Conservation (phyloP, 306 rosid genomes). For the Prinsepia uniflora region DNA sequence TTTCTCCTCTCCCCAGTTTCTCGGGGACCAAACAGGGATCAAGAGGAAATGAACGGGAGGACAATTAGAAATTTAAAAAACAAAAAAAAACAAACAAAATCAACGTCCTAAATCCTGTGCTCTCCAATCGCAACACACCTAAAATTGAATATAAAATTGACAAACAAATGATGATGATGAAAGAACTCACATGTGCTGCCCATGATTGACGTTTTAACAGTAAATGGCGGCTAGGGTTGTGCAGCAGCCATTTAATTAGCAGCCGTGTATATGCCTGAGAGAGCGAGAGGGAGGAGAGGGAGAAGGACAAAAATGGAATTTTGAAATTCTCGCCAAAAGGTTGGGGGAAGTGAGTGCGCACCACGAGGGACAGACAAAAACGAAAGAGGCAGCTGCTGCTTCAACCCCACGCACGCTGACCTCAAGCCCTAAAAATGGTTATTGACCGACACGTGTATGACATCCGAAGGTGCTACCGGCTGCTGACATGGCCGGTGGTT, state of each 20-base stretch:
- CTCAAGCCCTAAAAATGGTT: constrained; percentile 23
- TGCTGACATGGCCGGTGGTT: constrained; percentile 23
- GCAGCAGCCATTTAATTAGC: constrained; percentile 42
- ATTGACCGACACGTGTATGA: constrained; percentile 50
- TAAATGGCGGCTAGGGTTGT: constrained; percentile 67
- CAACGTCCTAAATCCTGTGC: neutral
- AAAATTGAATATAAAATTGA: neutral
- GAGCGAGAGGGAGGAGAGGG: constrained; percentile 18
- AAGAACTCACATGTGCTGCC: constrained; percentile 37
- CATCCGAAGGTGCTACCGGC: neutral
- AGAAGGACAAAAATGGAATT: constrained; percentile 21
- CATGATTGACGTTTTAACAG: constrained; percentile 14
- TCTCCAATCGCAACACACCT: neutral
- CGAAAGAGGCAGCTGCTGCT: constrained; percentile 21
- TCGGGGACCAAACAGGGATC: constrained; percentile 18
- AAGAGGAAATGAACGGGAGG: neutral
- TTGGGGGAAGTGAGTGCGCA: constrained; percentile 27
- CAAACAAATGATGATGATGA: neutral
- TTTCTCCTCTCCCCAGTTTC: neutral
- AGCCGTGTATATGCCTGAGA: neutral
- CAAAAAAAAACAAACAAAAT: neutral
- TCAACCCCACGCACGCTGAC: constrained; percentile 40
- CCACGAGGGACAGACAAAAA: constrained; percentile 13
- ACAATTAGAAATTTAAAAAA: constrained; percentile 8
- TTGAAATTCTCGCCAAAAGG: constrained; percentile 22